These are phyloP conservation scores for Sarocladium brachiariae DNA, from an alignment of 2,329 filamentous ascomycete species.

Conservation along the genomic window DNA sequence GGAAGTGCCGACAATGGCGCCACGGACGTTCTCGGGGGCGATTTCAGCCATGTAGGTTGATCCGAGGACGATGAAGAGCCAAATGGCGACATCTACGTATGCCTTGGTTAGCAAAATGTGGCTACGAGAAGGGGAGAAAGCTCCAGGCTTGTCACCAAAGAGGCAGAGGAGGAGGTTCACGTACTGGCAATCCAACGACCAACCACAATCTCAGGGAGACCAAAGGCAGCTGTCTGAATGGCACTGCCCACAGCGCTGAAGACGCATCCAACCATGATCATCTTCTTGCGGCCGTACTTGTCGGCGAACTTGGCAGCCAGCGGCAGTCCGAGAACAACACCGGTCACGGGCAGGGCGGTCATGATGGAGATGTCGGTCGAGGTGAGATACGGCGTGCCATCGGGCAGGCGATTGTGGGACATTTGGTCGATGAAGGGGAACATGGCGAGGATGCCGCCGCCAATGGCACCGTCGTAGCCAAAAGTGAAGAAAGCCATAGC, in stretches of 20 bases:
- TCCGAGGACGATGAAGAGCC: conserved; percentile 5
- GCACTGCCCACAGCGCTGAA: conserved; percentile 2
- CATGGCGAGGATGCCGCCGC: conserved; percentile 4
- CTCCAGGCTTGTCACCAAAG: not conserved
- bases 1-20: conserved; percentile 40
- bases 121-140: not conserved
- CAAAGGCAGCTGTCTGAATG: conserved; percentile 5
- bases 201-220: not conserved
- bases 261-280: not conserved
- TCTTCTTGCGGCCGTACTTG: conserved; percentile 5
- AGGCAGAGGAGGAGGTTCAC: not conserved
- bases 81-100: not conserved
- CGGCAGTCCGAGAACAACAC: not conserved
- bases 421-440: not conserved
- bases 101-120: not conserved
- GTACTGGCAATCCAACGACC: conserved; percentile 6
- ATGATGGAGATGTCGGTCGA: conserved; percentile 5
- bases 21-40: conserved; percentile 37
- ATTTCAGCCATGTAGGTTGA: conserved; percentile 36
- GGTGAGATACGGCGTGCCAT: not conserved
- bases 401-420: not conserved
- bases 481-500: conserved; percentile 2
- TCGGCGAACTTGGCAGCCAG: conserved; percentile 4
- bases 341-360: not conserved
- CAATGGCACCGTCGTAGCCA: conserved; percentile 3